Conservation (phyloP, 257 asterid genomes). For the Solanum tarapatanum region DNA sequence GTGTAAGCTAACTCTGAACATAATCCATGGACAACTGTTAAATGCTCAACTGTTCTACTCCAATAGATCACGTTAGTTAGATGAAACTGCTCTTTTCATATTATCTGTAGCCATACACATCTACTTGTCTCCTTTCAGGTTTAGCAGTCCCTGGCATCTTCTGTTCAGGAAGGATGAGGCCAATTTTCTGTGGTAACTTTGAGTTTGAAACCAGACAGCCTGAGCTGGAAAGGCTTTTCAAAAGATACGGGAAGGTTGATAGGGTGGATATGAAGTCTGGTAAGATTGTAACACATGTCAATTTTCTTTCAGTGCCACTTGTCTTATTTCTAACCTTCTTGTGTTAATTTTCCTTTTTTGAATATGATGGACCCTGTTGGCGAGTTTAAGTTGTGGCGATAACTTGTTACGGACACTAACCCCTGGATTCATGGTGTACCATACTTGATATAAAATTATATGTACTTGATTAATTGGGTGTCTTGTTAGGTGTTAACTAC, state of each 20-base stretch:
- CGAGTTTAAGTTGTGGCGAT: background rate
- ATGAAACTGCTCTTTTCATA: background rate
- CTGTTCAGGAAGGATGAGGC: constrained; percentile 40
- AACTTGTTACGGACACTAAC: background rate
- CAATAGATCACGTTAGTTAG: background rate
- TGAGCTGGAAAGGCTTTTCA: constrained; percentile 69
- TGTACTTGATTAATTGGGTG: background rate
- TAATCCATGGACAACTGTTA: background rate
- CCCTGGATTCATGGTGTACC: background rate
- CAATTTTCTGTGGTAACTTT: constrained; percentile 75
- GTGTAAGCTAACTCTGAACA: background rate
- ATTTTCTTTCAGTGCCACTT: background rate
- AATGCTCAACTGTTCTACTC: background rate
- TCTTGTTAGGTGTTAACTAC: background rate
- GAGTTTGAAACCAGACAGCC: constrained; percentile 75
- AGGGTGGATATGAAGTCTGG: constrained; percentile 85
- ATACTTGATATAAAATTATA: background rate
- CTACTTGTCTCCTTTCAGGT: background rate
- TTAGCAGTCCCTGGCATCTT: background rate
- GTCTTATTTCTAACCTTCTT: background rate
- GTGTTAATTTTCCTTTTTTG: background rate
- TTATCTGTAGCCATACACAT: background rate
- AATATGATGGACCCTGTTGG: background rate
- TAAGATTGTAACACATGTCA: constrained; percentile 13
- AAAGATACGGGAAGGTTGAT: constrained; percentile 66